phyloP scores from a whole-genome alignment of 176 grass and related monocot species.

The Microstegium vimineum region DNA sequence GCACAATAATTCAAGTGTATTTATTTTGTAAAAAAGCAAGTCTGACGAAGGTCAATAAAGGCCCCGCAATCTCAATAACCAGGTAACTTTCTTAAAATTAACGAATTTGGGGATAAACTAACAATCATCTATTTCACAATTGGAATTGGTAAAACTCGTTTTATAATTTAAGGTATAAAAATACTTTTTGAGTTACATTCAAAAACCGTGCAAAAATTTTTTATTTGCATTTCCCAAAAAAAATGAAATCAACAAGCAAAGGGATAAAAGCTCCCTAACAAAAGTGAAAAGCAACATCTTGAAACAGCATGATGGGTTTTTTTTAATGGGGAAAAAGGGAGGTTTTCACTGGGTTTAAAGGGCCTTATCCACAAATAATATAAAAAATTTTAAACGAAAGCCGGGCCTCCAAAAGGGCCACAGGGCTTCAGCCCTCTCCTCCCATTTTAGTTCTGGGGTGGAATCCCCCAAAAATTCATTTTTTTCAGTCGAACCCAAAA shows the following conservation, averaged over 20 bases:
- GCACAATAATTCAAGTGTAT: not conserved
- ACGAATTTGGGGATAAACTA: not conserved
- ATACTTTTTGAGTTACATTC: not conserved
- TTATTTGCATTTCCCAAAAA: not conserved
- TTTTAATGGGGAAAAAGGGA: not conserved
- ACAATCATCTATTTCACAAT: too few species aligned
- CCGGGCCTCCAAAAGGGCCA: conserved; percentile 80
- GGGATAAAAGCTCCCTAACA: not conserved
- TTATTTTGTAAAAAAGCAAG: not conserved
- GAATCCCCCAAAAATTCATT: conserved; percentile 91
- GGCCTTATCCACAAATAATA: conserved; percentile 98
- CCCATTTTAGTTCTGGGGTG: conserved; percentile 66
- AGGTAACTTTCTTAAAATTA: not conserved
- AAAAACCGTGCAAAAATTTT: not conserved
- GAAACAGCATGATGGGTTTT: not conserved
- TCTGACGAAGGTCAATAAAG: not conserved
- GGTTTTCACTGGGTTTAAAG: conserved; percentile 71
- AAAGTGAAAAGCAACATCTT: conserved; percentile 11
- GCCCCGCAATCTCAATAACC: conserved; percentile 2
- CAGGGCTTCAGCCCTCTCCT: conserved; percentile 86
- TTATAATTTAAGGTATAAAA: not conserved
- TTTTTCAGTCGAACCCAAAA: conserved; percentile 39
- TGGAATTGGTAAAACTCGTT: not conserved
- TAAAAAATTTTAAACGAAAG: conserved; percentile 86
- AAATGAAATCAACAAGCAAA: not conserved